These are phyloP conservation scores for Aspergillus texensis DNA, from an alignment of 2,329 filamentous ascomycete genomes.

Conservation along the genomic window DNA sequence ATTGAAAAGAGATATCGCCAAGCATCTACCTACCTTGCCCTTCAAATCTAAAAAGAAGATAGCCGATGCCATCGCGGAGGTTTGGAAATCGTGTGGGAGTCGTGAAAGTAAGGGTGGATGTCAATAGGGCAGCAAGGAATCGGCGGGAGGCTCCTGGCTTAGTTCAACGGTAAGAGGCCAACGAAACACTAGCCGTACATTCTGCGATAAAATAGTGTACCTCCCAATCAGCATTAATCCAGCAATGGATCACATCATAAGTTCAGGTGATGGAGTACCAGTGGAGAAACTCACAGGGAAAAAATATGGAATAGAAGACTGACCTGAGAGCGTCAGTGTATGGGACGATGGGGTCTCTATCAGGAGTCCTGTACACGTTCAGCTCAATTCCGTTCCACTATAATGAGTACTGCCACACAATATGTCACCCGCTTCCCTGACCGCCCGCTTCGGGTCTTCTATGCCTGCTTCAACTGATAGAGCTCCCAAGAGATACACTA, in stretches of 20 bases:
- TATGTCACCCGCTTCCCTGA: neutral
- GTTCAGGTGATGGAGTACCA: too few species aligned
- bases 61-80: constrained; percentile 82
- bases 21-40: constrained; percentile 80
- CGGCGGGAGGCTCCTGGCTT: constrained; percentile 17
- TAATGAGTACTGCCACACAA: neutral
- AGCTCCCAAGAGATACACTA: neutral
- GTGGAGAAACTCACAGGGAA: neutral
- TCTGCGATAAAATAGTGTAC: constrained; percentile 12
- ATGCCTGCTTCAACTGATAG: neutral
- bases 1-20: neutral
- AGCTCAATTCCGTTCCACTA: neutral
- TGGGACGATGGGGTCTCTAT: neutral
- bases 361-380: neutral
- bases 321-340: neutral
- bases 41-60: constrained; percentile 99
- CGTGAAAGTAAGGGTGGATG: constrained; percentile 14
- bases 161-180: constrained; percentile 24
- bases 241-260: neutral
- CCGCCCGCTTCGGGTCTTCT: neutral
- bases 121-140: constrained; percentile 16
- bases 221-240: neutral
- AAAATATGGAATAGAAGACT: neutral
- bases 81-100: constrained; percentile 4
- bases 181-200: constrained; percentile 25